Conservation (phyloP, 2,329 filamentous ascomycete species). For the Incumbomyces lentus region DNA sequence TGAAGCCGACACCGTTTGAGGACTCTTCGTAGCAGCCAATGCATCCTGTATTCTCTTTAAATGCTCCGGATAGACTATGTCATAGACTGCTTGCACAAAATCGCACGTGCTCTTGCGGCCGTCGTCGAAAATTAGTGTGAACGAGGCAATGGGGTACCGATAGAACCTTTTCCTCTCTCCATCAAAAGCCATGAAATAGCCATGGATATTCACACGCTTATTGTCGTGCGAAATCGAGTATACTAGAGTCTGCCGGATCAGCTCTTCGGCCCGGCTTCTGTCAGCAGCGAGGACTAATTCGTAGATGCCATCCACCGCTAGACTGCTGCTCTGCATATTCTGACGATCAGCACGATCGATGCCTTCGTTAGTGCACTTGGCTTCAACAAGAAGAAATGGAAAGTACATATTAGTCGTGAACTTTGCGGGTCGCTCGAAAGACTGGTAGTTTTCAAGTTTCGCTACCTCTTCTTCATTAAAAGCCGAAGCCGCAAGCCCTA, state of each 20-base stretch:
- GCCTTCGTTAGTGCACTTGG: slow-evolving; percentile 2
- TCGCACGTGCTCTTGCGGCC: slow-evolving; percentile 6
- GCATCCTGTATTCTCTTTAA: slow-evolving; percentile 7
- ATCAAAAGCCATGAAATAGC: background rate
- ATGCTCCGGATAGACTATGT: slow-evolving; percentile 8
- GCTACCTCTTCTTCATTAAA: slow-evolving; percentile 2
- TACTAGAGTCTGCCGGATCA: slow-evolving; percentile 5
- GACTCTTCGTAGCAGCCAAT: slow-evolving; percentile 2
- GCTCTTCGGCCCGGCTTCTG: background rate
- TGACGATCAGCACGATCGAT: slow-evolving; percentile 2
- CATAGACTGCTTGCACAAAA: slow-evolving; percentile 8
- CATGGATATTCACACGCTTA: background rate
- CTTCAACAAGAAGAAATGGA: slow-evolving; percentile 4
- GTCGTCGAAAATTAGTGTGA: background rate
- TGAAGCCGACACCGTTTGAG: background rate
- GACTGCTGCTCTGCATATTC: slow-evolving; percentile 3
- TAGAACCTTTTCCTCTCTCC: slow-evolving; percentile 2
- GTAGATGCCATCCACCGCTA: slow-evolving; percentile 3
- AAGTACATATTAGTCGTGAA: slow-evolving; percentile 5
- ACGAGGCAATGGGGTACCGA: slow-evolving; percentile 1
- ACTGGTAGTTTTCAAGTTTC: background rate
- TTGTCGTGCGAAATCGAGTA: slow-evolving; percentile 7
- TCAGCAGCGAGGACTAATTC: background rate
- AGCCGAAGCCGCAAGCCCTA: slow-evolving; percentile 1
- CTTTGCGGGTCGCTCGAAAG: background rate